These are phyloP conservation scores for Amanita rubescens DNA, from an alignment of 768 basidiomycete genomes.

Conservation along the genomic window DNA sequence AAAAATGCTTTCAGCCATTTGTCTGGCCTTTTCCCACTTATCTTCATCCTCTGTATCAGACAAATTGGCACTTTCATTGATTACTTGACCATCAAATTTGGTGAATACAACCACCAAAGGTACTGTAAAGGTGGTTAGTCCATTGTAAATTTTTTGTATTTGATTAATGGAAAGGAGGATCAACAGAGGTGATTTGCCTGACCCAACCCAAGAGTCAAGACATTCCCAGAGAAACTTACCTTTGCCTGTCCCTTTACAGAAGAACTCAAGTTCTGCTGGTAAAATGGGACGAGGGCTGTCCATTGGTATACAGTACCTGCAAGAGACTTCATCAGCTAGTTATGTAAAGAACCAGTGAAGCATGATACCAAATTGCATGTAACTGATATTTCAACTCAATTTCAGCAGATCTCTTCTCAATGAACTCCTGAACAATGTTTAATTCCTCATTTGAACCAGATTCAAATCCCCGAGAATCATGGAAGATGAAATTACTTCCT, in stretches of 20 bases:
- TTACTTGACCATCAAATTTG: slow-evolving; percentile 26
- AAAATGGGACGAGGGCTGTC: slow-evolving; percentile 20
- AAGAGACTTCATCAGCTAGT: background rate
- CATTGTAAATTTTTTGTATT: too few relatives aligned
- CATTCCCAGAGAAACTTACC: background rate
- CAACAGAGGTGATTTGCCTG: too few relatives aligned
- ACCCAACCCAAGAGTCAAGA: too few relatives aligned
- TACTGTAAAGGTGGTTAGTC: slow-evolving; percentile 23
- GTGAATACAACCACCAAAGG: slow-evolving; percentile 32
- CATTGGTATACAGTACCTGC: slow-evolving; percentile 16
- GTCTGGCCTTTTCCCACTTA: slow-evolving; percentile 8
- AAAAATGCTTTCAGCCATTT: slow-evolving; percentile 10
- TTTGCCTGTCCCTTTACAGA: slow-evolving; percentile 15
- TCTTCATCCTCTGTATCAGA: background rate
- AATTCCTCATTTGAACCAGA: slow-evolving; percentile 24
- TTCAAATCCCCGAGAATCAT: slow-evolving; percentile 36
- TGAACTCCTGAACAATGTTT: slow-evolving; percentile 22
- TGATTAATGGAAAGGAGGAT: too few relatives aligned
- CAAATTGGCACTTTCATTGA: slow-evolving; percentile 2
- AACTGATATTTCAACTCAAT: slow-evolving; percentile 19
- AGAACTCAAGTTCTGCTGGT: slow-evolving; percentile 22
- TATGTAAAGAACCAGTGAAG: background rate
- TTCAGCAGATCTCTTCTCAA: slow-evolving; percentile 16
- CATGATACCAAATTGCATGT: slow-evolving; percentile 16
- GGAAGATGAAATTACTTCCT: slow-evolving; percentile 31